A percentile compares a stretch with the other conserved stretches of the same genome.
Evolutionary conservation across 106 monocot species (phyloP).

Genomic region (Phalaenopsis aphrodite): DNA sequence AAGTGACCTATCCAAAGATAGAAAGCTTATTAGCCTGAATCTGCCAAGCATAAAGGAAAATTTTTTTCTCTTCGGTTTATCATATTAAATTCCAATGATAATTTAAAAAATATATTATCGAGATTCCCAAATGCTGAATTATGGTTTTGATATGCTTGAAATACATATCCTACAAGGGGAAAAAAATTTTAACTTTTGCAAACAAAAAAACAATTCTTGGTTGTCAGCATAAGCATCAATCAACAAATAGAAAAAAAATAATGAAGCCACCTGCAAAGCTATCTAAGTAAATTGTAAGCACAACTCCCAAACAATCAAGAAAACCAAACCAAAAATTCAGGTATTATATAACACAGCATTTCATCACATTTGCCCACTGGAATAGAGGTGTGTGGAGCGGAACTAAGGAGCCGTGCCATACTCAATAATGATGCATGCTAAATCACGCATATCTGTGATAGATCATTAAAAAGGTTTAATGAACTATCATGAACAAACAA

Average conservation of each 20-base stretch:
- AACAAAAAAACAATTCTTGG: not conserved
- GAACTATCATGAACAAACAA: not conserved
- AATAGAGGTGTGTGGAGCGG: not conserved
- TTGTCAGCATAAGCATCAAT: not conserved
- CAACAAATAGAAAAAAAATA: slow-evolving; percentile 2
- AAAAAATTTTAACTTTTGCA: not conserved
- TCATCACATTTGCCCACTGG: not conserved
- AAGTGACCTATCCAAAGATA: not conserved
- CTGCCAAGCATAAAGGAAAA: not conserved
- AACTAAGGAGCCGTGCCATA: not conserved
- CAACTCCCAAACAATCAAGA: not conserved
- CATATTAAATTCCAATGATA: not conserved
- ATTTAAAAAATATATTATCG: not conserved
- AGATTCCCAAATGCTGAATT: not conserved
- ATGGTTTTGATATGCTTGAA: not conserved
- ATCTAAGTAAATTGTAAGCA: not conserved
- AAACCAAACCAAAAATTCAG: not conserved
- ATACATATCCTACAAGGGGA: not conserved
- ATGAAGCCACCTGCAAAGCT: not conserved
- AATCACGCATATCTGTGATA: not conserved
- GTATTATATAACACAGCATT: not conserved
- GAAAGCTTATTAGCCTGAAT: not conserved
- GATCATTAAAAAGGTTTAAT: not conserved
- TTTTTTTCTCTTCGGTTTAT: not conserved
- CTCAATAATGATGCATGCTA: not conserved